phyloP scores from a whole-genome alignment of 306 rosid species.

The Malus fusca region DNA sequence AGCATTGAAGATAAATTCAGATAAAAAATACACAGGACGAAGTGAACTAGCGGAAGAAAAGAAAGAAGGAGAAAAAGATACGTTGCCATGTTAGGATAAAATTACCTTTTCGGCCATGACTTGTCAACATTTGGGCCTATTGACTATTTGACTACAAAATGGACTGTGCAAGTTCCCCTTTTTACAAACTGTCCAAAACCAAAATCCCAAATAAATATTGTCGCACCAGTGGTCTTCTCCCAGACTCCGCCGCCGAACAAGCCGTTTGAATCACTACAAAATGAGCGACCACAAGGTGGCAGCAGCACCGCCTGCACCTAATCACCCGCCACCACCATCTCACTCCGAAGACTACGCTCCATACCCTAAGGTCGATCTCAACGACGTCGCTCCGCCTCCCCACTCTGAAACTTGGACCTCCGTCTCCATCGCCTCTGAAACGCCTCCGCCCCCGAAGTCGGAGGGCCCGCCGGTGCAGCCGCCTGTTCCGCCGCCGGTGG shows the following conservation, averaged over 20 bases:
- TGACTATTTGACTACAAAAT: neutral
- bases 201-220: neutral
- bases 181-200: neutral
- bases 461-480: neutral
- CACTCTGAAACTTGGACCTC: slow-evolving; percentile 36
- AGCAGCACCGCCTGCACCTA: neutral
- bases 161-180: neutral
- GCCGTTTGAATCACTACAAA: neutral
- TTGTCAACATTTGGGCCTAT: neutral
- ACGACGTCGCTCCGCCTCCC: slow-evolving; percentile 45
- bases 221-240: neutral
- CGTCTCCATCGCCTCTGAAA: slow-evolving; percentile 35
- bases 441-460: neutral
- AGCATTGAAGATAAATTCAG: too few species aligned
- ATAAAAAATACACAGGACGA: too few species aligned
- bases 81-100: too few species aligned
- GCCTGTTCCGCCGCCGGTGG: neutral
- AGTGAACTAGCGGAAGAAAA: too few species aligned
- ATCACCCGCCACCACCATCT: neutral
- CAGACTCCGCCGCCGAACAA: neutral
- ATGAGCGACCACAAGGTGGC: neutral
- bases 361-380: slow-evolving; percentile 65
- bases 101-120: too few species aligned
- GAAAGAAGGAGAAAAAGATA: too few species aligned
- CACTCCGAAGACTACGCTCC: slow-evolving; percentile 64